phyloP scores from a whole-genome alignment of 2,329 filamentous ascomycete genomes.

The Trichoderma sp. region DNA sequence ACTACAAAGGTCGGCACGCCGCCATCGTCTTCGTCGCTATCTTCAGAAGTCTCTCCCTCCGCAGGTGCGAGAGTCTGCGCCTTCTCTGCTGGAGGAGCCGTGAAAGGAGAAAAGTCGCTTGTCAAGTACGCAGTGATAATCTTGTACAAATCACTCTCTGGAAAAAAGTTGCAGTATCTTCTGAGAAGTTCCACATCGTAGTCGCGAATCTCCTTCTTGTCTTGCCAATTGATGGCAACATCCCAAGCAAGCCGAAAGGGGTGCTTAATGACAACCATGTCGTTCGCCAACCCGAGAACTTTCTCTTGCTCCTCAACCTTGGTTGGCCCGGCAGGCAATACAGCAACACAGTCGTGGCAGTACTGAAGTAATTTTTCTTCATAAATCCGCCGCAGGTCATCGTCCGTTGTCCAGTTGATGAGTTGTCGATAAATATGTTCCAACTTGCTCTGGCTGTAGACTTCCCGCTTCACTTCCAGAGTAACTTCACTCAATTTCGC shows the following conservation, averaged over 20 bases:
- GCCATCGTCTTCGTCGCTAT: constrained; percentile 62
- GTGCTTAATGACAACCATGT: constrained; percentile 96
- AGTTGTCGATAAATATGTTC: constrained; percentile 78
- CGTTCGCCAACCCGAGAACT: constrained; percentile 75
- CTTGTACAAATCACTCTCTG: constrained; percentile 77
- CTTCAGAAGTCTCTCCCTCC: constrained; percentile 46
- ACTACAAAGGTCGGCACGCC: constrained; percentile 55
- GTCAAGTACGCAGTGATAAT: constrained; percentile 80
- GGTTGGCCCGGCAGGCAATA: constrained; percentile 61
- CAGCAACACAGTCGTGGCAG: constrained; percentile 74
- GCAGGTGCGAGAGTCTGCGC: constrained; percentile 22
- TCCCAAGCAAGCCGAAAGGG: constrained; percentile 89
- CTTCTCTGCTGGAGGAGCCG: constrained; percentile 40
- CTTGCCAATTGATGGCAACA: constrained; percentile 85
- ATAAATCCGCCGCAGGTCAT: constrained; percentile 78
- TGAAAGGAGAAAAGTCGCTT: constrained; percentile 83
- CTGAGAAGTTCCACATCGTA: constrained; percentile 78
- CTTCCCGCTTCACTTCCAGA: constrained; percentile 81
- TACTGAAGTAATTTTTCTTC: constrained; percentile 88
- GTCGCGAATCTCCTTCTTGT: constrained; percentile 70
- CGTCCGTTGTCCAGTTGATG: constrained; percentile 88
- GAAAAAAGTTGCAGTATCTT: constrained; percentile 82
- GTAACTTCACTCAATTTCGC: constrained; percentile 83
- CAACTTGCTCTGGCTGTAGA: constrained; percentile 74
- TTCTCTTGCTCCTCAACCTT: constrained; percentile 72